phyloP scores from a whole-genome alignment of 2,329 filamentous ascomycete genomes.

The Mycosphaerelloides madeirae region DNA sequence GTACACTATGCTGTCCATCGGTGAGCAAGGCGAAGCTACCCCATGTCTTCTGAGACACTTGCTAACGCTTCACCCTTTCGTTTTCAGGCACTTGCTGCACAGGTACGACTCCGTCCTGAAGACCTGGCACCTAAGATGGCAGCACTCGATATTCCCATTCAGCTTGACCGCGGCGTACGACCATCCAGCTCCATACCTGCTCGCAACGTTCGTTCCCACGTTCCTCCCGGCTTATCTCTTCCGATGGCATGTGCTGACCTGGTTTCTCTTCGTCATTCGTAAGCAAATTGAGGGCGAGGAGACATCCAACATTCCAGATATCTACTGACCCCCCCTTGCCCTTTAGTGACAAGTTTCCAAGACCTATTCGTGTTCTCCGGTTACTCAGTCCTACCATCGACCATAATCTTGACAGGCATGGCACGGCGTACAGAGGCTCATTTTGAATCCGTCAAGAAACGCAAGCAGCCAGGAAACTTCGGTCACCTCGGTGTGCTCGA shows the following conservation, averaged over 20 bases:
- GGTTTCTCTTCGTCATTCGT: slow-evolving; percentile 61
- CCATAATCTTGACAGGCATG: slow-evolving; percentile 55
- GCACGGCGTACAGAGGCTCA: slow-evolving; percentile 56
- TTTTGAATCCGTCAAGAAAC: slow-evolving; percentile 39
- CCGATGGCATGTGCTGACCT: slow-evolving; percentile 68
- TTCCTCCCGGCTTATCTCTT: slow-evolving; percentile 62
- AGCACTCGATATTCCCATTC: slow-evolving; percentile 58
- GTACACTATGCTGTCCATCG: slow-evolving; percentile 67
- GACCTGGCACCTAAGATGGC: slow-evolving; percentile 50
- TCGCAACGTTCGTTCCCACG: slow-evolving; percentile 60
- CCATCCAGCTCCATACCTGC: slow-evolving; percentile 60
- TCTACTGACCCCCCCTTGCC: too few species aligned
- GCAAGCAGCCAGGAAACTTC: slow-evolving; percentile 34
- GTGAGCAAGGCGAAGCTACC: too few species aligned
- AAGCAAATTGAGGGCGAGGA: too few species aligned
- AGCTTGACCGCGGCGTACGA: slow-evolving; percentile 62
- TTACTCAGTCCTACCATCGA: slow-evolving; percentile 58
- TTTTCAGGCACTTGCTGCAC: slow-evolving; percentile 57
- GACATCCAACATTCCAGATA: too few species aligned
- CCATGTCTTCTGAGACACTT: too few species aligned
- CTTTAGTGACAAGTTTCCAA: slow-evolving; percentile 58
- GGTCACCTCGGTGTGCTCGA: slow-evolving; percentile 55
- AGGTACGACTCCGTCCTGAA: slow-evolving; percentile 29
- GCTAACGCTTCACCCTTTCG: too few species aligned
- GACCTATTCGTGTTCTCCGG: slow-evolving; percentile 65